phyloP scores from a whole-genome alignment of 257 asterid genomes.

The Nicotiana paniculata region DNA sequence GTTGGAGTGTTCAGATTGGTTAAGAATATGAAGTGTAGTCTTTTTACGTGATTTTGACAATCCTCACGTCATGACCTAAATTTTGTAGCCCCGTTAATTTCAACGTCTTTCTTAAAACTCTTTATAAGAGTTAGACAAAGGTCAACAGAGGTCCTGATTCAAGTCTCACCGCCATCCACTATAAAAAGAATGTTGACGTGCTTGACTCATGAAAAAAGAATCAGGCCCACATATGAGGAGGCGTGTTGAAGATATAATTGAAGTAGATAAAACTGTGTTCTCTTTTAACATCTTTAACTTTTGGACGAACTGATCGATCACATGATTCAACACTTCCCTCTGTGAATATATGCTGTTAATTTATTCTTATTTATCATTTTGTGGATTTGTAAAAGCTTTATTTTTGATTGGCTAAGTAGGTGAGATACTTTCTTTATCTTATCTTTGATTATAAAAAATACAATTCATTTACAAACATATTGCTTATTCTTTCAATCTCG shows the following conservation, averaged over 20 bases:
- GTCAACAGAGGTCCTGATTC: neutral
- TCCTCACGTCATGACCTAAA: too few species aligned
- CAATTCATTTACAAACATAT: neutral
- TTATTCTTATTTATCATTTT: neutral
- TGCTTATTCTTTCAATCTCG: neutral
- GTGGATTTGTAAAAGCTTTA: neutral
- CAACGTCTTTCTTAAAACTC: neutral
- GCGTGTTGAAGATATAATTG: neutral
- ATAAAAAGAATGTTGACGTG: neutral
- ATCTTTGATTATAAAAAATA: neutral
- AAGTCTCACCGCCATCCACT: neutral
- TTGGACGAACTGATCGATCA: neutral
- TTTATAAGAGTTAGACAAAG: neutral
- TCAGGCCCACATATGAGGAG: neutral
- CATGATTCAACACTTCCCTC: neutral
- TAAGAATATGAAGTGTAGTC: neutral
- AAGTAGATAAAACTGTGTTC: neutral
- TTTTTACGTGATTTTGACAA: neutral
- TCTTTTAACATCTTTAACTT: neutral
- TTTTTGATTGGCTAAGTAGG: neutral
- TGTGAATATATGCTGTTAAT: neutral
- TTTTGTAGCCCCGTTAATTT: neutral
- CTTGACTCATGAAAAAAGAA: neutral
- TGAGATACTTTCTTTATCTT: neutral
- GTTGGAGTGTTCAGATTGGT: neutral